These are phyloP conservation scores for Candida succiphila DNA, from an alignment of 805 yeast genomes.

Conservation along the genomic window DNA sequence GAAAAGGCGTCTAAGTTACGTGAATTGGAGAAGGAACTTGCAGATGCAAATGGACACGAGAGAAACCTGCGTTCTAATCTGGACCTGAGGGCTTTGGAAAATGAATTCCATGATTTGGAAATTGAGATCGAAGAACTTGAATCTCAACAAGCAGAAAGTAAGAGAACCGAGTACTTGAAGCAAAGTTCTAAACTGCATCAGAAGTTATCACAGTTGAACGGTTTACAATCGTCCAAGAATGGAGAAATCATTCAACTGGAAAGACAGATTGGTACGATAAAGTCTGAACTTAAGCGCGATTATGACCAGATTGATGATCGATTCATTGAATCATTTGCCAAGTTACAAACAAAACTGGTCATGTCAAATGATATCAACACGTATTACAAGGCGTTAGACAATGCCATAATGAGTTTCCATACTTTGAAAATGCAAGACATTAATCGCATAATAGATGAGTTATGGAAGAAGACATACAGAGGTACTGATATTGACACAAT, in stretches of 20 bases:
- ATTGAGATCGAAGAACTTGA: constrained; percentile 36
- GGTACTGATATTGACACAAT: constrained; percentile 95
- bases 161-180: constrained; percentile 51
- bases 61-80: constrained; percentile 57
- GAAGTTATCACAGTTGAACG: constrained; percentile 42
- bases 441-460: constrained; percentile 75
- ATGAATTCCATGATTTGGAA: constrained; percentile 27
- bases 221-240: constrained; percentile 59
- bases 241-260: constrained; percentile 84
- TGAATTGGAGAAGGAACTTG: constrained; percentile 28
- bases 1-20: constrained; percentile 6
- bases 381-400: constrained; percentile 79
- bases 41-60: constrained; percentile 52
- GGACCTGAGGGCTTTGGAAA: constrained; percentile 38
- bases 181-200: constrained; percentile 42
- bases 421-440: constrained; percentile 87
- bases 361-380: constrained; percentile 75
- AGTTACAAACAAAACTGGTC: constrained; percentile 63
- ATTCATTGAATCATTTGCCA: constrained; percentile 64
- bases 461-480: constrained; percentile 90
- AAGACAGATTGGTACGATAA: constrained; percentile 50
- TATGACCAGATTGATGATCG: constrained; percentile 54
- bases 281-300: constrained; percentile 57
- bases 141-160: constrained; percentile 45
- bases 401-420: constrained; percentile 90